Base-by-base conservation (phyloP, 2,329 filamentous ascomycete species). In the Nothophoma quercina region DNA sequence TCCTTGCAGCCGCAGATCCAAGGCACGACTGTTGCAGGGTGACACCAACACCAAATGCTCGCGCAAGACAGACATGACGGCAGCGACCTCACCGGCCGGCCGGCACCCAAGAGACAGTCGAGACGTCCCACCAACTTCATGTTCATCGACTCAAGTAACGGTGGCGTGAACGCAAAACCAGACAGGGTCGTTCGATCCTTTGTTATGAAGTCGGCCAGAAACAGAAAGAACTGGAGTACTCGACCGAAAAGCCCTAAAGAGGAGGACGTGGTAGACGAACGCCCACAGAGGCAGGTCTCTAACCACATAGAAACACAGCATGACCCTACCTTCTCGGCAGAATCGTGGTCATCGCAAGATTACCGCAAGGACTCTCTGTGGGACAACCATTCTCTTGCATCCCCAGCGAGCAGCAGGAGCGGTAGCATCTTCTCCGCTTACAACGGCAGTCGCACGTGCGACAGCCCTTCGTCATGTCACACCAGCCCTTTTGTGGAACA, bases 161-260 rank as follows among this genome's bases (percentile, higher is more conserved):
- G 66, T 29, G 69, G 67, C 8, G 50, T 62, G 13, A 69, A 68
- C 28, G 61, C 65, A 15, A 72, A 72, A 41, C 69, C 68, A 12
- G 59, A 71, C 34, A 68, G 65, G 47, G 58, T 59, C 7, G 68
- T 72, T 10, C 49, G 70, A 35, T 70, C 68, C n/a, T 72, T 72
- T 63, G 69, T 73, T 4, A 73, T 73, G 70, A 70, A 72, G 34
- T 63, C 65, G 26, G 70, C 68, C 13, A 59, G 70, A 16, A 62
- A 64, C 38, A 60, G 65, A 43, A 67, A 68, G 53, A 56, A 62
- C 4, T 73, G 70, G 70, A 70, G 66, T 44, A 71, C 68, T 28
- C 62, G 59, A 58, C 66, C 65, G 42, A 66, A 63, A 59, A 64
- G 48, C 39, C 39, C 59, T 5, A 62, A 56, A 36, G 56, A 52